Percentiles rank a stretch among this genome's conserved stretches.
phyloP scores from a whole-genome alignment of 2,329 filamentous ascomycete species.

The Penicillium sp. region DNA sequence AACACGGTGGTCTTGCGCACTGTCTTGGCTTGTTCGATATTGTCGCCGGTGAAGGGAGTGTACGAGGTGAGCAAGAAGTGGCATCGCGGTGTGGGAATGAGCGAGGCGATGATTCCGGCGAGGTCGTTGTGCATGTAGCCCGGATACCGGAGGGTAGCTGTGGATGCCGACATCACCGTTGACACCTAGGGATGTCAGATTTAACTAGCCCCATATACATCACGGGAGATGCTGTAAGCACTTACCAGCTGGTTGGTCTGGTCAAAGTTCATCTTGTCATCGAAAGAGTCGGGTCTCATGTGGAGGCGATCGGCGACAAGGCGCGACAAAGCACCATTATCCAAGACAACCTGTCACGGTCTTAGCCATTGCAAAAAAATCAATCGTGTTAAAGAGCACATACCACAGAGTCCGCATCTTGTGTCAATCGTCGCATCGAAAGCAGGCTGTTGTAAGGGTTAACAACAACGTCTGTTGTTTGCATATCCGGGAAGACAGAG shows the following conservation, averaged over 20 bases:
- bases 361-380: conserved; percentile 23
- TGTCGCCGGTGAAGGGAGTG: conserved; percentile 94
- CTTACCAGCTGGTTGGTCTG: conserved; percentile 92
- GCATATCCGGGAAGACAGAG: conserved; percentile 95
- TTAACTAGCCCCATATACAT: background rate
- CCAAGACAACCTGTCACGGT: conserved; percentile 69
- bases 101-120: conserved; percentile 90
- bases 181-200: conserved; percentile 61
- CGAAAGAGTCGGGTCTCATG: conserved; percentile 48
- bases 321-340: conserved; percentile 89
- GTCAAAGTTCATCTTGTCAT: conserved; percentile 76
- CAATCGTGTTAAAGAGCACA: conserved; percentile 22
- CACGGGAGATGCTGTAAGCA: background rate
- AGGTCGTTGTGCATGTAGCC: conserved; percentile 99
- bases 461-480: conserved; percentile 88
- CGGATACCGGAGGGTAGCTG: conserved; percentile 92
- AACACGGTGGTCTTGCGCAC: conserved; percentile 97
- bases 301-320: conserved; percentile 95
- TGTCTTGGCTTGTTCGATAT: conserved; percentile 94
- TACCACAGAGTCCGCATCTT: conserved; percentile 95
- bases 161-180: conserved; percentile 98
- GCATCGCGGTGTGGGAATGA: conserved; percentile 93
- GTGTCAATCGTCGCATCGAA: conserved; percentile 83
- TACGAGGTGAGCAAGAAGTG: conserved; percentile 99
- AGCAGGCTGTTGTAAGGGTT: conserved; percentile 98